Conservation (phyloP, 164 flowering plant species). For the Berberis thunbergii region DNA sequence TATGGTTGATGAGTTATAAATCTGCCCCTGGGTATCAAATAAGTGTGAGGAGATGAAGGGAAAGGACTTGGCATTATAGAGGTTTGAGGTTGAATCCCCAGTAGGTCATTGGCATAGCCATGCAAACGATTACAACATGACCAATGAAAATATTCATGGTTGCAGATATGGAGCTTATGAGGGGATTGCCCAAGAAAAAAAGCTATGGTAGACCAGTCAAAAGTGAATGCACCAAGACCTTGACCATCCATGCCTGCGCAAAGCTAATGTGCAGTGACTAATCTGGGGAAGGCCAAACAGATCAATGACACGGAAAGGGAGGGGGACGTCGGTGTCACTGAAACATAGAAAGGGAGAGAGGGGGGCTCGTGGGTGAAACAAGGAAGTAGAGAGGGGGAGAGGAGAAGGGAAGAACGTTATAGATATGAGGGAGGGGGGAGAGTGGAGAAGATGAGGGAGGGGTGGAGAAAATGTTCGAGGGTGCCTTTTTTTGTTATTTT, state of each 20-base stretch:
- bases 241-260: conserved; percentile 58
- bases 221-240: conserved; percentile 30
- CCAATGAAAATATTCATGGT: conserved; percentile 30
- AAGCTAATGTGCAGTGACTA: conserved; percentile 55
- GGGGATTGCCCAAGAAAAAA: conserved; percentile 32
- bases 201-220: conserved; percentile 36
- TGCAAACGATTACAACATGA: conserved; percentile 22
- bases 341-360: conserved; percentile 67
- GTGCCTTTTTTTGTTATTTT: no score
- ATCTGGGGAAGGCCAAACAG: conserved; percentile 57
- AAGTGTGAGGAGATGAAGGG: conserved; percentile 35
- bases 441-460: no score
- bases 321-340: conserved; percentile 64
- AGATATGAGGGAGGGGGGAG: no score
- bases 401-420: no score
- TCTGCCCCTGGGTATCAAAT: conserved; percentile 27
- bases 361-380: conserved; percentile 54
- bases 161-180: conserved; percentile 30
- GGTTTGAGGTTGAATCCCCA: conserved; percentile 29
- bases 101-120: conserved; percentile 25
- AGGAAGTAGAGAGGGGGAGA: no score
- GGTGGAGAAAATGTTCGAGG: no score
- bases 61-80: conserved; percentile 28
- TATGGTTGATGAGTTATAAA: conserved; percentile 27
- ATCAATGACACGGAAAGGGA: conserved; percentile 63